phyloP scores from a whole-genome alignment of 2,329 filamentous ascomycete genomes.

The Claviceps monticola region DNA sequence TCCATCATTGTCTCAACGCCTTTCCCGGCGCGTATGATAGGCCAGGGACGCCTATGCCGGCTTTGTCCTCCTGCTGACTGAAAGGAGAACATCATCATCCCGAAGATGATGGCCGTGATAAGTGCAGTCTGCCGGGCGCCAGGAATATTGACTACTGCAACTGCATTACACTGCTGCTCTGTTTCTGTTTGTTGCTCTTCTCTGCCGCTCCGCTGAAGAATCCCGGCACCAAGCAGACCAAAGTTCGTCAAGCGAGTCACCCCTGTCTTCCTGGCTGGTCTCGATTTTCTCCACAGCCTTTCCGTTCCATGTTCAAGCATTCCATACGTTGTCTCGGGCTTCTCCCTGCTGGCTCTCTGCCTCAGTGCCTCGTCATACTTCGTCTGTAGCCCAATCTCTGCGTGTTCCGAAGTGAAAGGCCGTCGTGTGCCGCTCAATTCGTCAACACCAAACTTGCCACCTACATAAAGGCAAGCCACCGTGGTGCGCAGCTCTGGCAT shows the following conservation, averaged over 20 bases:
- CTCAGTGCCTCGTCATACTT: background rate
- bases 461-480: background rate
- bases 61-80: too few relatives aligned
- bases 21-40: background rate
- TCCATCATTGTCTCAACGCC: background rate
- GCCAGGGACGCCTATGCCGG: too few relatives aligned
- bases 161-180: too few relatives aligned
- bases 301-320: conserved; percentile 1
- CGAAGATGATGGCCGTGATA: background rate
- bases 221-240: background rate
- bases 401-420: background rate
- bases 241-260: background rate
- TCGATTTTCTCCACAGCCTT: conserved; percentile 1
- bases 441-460: background rate
- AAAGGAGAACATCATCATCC: background rate
- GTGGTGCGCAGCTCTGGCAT: conserved; percentile 1
- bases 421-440: background rate
- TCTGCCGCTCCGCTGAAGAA: too few relatives aligned
- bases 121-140: background rate
- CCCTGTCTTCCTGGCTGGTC: background rate
- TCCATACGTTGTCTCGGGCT: background rate
- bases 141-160: background rate
- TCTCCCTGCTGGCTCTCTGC: background rate
- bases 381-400: background rate
- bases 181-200: too few relatives aligned